These are phyloP conservation scores for Phialemonium atrogriseum DNA, from an alignment of 2,329 filamentous ascomycete genomes.

Conservation along the genomic window DNA sequence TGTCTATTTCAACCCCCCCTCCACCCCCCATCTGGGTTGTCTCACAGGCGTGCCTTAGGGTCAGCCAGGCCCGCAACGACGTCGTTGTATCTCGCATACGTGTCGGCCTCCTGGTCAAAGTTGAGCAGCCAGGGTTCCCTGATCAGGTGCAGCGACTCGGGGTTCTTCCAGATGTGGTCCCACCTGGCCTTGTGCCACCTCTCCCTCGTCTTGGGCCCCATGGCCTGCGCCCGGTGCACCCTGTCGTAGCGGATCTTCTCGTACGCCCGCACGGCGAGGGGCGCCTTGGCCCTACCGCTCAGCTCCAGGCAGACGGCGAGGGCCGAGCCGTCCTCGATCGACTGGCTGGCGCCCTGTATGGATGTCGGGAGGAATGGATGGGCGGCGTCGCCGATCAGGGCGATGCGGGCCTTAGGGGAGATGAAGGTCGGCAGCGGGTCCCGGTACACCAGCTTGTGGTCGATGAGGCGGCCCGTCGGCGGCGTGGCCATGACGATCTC, in stretches of 20 bases:
- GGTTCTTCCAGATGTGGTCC: conserved; percentile 17
- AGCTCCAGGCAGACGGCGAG: conserved; percentile 24
- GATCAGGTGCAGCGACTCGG: conserved; percentile 18
- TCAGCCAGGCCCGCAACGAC: conserved; percentile 8
- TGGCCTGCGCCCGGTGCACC: conserved; percentile 22
- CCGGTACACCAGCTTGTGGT: conserved; percentile 19
- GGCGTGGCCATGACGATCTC: conserved; percentile 27
- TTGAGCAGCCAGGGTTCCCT: conserved; percentile 21
- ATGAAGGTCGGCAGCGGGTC: conserved; percentile 24
- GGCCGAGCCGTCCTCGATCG: conserved; percentile 32
- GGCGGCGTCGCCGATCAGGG: conserved; percentile 30
- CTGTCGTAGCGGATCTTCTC: conserved; percentile 22
- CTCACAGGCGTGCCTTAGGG: background rate
- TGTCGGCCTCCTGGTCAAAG: conserved; percentile 21
- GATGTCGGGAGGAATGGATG: conserved; percentile 32
- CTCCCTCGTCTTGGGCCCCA: conserved; percentile 20
- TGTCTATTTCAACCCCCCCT: too few relatives aligned
- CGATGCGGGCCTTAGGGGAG: conserved; percentile 23
- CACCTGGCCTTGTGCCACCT: conserved; percentile 23
- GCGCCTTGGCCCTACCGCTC: conserved; percentile 11
- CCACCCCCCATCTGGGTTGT: too few relatives aligned
- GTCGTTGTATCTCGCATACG: conserved; percentile 16
- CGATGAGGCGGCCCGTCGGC: conserved; percentile 13
- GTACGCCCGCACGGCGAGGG: conserved; percentile 17
- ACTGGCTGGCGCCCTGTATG: conserved; percentile 29